Base-by-base conservation (phyloP, 2,329 filamentous ascomycete species). In the Metarhizium brunneum region DNA sequence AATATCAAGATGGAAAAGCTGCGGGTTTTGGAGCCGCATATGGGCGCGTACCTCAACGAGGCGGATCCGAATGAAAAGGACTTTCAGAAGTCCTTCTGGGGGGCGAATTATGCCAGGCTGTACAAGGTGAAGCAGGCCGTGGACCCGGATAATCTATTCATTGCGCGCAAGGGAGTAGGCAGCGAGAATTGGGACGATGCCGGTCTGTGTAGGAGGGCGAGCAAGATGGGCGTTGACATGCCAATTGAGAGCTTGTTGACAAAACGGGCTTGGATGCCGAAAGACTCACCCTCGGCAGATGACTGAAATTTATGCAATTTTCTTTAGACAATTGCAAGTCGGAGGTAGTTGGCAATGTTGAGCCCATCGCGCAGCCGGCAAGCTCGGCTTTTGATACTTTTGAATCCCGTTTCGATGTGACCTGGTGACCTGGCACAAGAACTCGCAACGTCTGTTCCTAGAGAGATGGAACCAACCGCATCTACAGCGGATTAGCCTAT, bases 61-160 rank as follows among this genome's bases (percentile, higher is more conserved):
- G 67, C 68, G 0, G 68, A 73, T 51, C 65, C 69, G 10, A 68
- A 69, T 56, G 70, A 73, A 52, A 65, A 66, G 2, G 61, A 66
- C 53, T 73, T 70, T 47, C 68, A 71, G 36, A 63, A 66, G 50
- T 67, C 69, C 0, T 73, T 69, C 47, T 73, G 68, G 60, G 69
- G 71, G 3, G 63, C 61, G 2, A 69, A 70, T 45, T 72, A 73
- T 40, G 58, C 63, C 36, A 61, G 64, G 32, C 53, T 73, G 8
- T 70, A 69, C 38, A 35, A 61, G 48, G 56, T 73, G 1, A 73
- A 73, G 64, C 64, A 69, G 58, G 59, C 66, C 56, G 57, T 67
- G 20, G 69, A 73, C 14, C 69, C 70, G n/a, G 62, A 61, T 30
- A 65, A 66, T 6, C 51, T 73, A 0, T 70, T 73, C 30, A 71